Percentiles rank a stretch among this genome's conserved stretches.
Evolutionary conservation across 2,329 filamentous ascomycete genomes (phyloP).

Genomic region (Ophiostoma sp.): DNA sequence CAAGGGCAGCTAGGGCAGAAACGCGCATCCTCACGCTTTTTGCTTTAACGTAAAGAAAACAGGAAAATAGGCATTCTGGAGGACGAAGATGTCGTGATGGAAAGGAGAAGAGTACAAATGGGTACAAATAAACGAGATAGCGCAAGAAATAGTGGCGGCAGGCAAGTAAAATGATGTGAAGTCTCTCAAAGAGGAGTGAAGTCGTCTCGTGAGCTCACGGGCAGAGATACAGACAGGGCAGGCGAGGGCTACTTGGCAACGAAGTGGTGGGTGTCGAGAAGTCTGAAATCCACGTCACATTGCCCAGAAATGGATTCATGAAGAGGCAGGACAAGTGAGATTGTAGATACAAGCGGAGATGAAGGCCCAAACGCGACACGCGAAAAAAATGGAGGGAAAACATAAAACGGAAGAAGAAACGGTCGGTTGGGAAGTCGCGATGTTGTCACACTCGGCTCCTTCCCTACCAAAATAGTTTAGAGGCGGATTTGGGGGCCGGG

Average conservation of each 20-base stretch:
- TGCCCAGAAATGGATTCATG: not conserved
- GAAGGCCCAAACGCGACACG: not conserved
- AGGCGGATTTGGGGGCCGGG: not conserved
- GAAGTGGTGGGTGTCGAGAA: not conserved
- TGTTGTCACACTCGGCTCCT: constrained; percentile 5
- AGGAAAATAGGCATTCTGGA: constrained; percentile 9
- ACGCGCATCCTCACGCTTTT: constrained; percentile 16
- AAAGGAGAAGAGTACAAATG: not conserved
- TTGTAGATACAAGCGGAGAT: not conserved
- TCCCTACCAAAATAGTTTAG: not conserved
- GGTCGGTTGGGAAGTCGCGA: constrained; percentile 10
- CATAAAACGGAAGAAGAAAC: not conserved
- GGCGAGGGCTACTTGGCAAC: not conserved
- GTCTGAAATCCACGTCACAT: not conserved
- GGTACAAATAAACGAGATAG: not conserved
- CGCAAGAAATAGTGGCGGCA: not conserved
- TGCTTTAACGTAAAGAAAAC: not conserved
- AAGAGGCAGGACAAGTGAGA: not conserved
- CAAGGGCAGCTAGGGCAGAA: constrained; percentile 5
- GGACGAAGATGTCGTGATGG: not conserved
- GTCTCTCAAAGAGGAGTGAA: not conserved
- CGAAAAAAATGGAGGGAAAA: not conserved
- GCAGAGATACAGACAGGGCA: not conserved
- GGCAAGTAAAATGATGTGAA: not conserved
- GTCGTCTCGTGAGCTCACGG: not conserved